A percentile compares a stretch with the other conserved stretches of the same genome.
phyloP scores from a whole-genome alignment of 768 basidiomycete species.

The Psilocybe azurescens region DNA sequence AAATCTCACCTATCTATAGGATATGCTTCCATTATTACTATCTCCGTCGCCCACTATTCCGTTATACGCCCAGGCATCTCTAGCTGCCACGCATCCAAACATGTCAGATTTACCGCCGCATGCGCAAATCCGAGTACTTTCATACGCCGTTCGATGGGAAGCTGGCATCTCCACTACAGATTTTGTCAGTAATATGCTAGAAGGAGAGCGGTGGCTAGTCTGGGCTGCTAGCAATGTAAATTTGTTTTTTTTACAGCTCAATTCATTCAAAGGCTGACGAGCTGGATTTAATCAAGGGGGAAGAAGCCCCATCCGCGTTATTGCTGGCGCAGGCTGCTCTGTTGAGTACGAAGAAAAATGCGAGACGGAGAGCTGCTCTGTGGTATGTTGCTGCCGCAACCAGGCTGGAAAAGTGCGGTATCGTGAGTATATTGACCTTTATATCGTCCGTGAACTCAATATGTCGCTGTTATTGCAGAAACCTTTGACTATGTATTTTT shows the following conservation, averaged over 20 bases:
- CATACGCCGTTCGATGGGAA: conserved; percentile 81
- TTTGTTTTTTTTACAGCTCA: conserved; percentile 22
- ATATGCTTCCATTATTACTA: conserved; percentile 78
- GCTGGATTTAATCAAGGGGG: conserved; percentile 58
- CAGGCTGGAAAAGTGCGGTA: conserved; percentile 81
- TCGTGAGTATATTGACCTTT: conserved; percentile 54
- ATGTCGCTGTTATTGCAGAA: conserved; percentile 51
- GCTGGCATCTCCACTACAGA: conserved; percentile 60
- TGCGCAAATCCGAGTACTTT: conserved; percentile 71
- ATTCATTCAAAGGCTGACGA: conserved; percentile 11
- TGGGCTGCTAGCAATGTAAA: conserved; percentile 85
- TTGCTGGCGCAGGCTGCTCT: conserved; percentile 82
- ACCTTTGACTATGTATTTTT: conserved; percentile 87
- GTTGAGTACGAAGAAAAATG: conserved; percentile 61
- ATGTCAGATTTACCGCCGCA: conserved; percentile 58
- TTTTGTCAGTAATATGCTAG: conserved; percentile 60
- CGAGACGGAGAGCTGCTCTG: conserved; percentile 69
- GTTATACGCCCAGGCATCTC: conserved; percentile 65
- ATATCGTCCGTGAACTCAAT: conserved; percentile 6
- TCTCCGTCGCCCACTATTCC: conserved; percentile 67
- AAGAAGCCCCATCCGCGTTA: conserved; percentile 83
- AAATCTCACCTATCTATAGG: conserved; percentile 47
- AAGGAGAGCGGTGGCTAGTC: conserved; percentile 86
- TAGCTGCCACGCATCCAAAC: conserved; percentile 51
- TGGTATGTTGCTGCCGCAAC: conserved; percentile 84